Evolutionary conservation across 2,329 filamentous ascomycete genomes (phyloP), one percentile per base, ranked within the genome.

Genomic region (Pezicula neosporulosa): DNA sequence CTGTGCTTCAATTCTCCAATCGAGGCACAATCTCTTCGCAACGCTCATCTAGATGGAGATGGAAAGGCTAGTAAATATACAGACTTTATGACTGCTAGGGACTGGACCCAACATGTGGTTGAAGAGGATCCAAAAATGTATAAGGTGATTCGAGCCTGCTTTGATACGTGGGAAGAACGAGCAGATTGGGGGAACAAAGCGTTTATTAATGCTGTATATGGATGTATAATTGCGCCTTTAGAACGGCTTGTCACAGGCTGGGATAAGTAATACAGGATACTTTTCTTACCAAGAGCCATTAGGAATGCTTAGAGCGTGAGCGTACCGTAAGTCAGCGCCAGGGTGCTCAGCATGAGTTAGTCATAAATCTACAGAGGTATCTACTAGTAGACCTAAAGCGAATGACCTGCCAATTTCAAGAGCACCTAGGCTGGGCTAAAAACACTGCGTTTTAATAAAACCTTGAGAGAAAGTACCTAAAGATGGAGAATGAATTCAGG

Each of bases 1-100:
- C 30, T 50, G 24, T 50, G 48, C n/a, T 50, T 50, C 33, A 28
- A 42, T 19, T 28, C 27, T 18, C 41, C 41, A 42, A 45, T 50
- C 19, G 42, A 47, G 24, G 33, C 28, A 12, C 48, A 50, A 33
- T 13, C 16, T 37, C 38, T 49, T 21, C 38, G 47, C 15, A 42
- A 42, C n/a, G 10, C 18, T 4, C 27, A 44, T 30, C 24, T 49
- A 16, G 28, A 41, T 30, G 24, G 24, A 24, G 36, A 49, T 18
- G 37, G 47, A 27, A 27, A 49, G 41, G 36, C 38, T 19, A 21
- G n/a, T 21, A 43, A 49, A 1, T 19, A 43, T 28, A 49, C 38
- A 12, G 38, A 49, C 16, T 49, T 30, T 27, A 30, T 49, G 28
- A 43, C 24, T 15, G 47, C 47, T 16, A 16, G 28, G 28, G 47